These are phyloP conservation scores for Phaeosphaeria sp. DNA, from an alignment of 2,329 filamentous ascomycete genomes.

Conservation along the genomic window DNA sequence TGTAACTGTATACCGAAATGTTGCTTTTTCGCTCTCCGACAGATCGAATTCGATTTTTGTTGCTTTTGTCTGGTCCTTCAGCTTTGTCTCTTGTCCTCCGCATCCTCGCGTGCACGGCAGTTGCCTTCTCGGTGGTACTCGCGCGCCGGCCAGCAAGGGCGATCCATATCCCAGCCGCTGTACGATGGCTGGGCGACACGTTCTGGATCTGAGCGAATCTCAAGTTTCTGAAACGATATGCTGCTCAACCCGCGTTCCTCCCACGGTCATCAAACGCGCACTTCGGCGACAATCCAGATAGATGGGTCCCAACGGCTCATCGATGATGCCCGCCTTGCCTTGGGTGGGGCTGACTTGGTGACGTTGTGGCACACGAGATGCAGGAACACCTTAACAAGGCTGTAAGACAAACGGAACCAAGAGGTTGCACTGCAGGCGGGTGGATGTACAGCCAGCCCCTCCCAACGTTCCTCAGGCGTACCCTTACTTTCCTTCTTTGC, in stretches of 20 bases:
- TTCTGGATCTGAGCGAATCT: not conserved
- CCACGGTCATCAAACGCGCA: constrained; percentile 1
- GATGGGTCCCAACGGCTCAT: not conserved
- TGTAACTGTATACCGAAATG: not conserved
- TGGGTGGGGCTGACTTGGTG: constrained; percentile 1
- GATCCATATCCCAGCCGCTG: not conserved
- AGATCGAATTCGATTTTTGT: not conserved
- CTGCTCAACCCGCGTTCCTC: not conserved
- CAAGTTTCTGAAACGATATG: not conserved
- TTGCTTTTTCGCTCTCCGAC: not conserved
- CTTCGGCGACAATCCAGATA: not conserved
- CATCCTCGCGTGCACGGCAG: not conserved
- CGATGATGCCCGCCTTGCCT: not conserved
- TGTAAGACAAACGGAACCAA: not conserved
- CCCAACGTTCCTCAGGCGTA: not conserved
- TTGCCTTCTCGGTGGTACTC: not conserved
- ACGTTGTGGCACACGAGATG: constrained; percentile 4
- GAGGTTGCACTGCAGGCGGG: not conserved
- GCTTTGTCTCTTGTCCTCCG: not conserved
- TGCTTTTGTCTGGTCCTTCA: not conserved
- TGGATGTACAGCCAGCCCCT: not conserved
- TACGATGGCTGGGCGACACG: not conserved
- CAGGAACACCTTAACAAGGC: constrained; percentile 4
- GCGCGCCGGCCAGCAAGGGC: not conserved
- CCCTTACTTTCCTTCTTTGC: not conserved